A percentile compares a stretch with the other conserved stretches of the same genome.
Conservation (phyloP, 257 asterid species). For the Pogostemon cablin region DNA sequence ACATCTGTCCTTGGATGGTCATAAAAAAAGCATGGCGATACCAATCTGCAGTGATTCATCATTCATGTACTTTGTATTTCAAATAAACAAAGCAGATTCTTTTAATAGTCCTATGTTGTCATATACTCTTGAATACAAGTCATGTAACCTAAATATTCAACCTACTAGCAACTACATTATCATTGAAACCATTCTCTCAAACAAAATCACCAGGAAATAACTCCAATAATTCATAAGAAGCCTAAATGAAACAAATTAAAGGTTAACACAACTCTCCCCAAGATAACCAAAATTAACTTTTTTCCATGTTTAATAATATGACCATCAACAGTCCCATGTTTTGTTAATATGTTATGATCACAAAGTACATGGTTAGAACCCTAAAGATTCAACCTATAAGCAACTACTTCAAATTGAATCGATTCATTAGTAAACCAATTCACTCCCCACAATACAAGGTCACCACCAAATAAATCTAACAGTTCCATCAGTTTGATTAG, state of each 20-base stretch:
- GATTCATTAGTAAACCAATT: background rate
- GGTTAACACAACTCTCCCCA: background rate
- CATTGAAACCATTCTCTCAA: background rate
- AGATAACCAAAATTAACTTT: background rate
- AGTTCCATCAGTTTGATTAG: background rate
- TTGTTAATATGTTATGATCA: background rate
- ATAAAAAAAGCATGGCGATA: conserved; percentile 23
- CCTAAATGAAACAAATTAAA: background rate
- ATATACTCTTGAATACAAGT: background rate
- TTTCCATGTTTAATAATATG: background rate
- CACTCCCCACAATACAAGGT: background rate
- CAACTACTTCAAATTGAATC: background rate
- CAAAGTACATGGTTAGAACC: background rate
- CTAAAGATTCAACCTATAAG: background rate
- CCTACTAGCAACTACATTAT: background rate
- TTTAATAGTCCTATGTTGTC: background rate
- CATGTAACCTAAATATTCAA: background rate
- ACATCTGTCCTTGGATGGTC: conserved; percentile 45
- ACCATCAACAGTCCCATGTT: background rate
- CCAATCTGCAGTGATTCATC: background rate
- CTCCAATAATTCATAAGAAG: background rate
- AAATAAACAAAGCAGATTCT: conserved; percentile 2
- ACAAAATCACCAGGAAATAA: background rate
- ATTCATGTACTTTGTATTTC: background rate
- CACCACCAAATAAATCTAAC: conserved; percentile 9